A percentile compares a stretch with the other conserved stretches of the same genome.
phyloP scores from a whole-genome alignment of 1,139 yeast species.

The Pneumocystis murina region DNA sequence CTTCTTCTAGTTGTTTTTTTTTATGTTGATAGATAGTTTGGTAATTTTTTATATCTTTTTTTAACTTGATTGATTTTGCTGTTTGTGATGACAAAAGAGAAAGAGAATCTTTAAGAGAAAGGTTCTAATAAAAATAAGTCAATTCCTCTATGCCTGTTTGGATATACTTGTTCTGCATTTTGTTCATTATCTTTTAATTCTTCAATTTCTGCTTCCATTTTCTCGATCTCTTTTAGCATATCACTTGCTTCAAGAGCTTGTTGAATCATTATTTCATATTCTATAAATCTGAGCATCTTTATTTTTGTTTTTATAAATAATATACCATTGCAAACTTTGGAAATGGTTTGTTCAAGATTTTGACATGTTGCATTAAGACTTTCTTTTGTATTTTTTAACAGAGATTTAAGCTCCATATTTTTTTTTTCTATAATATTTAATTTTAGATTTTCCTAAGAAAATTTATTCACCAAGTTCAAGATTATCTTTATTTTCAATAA shows the following conservation, averaged over 20 bases:
- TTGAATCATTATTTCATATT: slow-evolving; percentile 16
- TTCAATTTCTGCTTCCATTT: slow-evolving; percentile 19
- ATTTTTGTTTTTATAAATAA: not conserved
- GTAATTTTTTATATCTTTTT: slow-evolving; percentile 6
- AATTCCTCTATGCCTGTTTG: slow-evolving; percentile 14
- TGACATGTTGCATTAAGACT: not conserved
- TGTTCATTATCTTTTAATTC: slow-evolving; percentile 19
- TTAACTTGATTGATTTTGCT: slow-evolving; percentile 5
- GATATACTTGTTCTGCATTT: slow-evolving; percentile 31
- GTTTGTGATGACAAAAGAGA: slow-evolving; percentile 3
- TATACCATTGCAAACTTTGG: not conserved
- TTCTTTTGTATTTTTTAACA: not conserved
- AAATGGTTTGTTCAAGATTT: not conserved
- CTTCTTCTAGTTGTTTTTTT: slow-evolving; percentile 26
- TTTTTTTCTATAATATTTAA: not conserved
- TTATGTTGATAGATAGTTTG: slow-evolving; percentile 2
- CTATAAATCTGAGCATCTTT: not conserved
- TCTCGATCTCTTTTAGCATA: slow-evolving; percentile 18
- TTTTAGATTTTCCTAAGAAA: not conserved
- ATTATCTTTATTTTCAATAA: slow-evolving; percentile 6
- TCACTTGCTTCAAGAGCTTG: slow-evolving; percentile 16
- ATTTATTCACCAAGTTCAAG: slow-evolving; percentile 1
- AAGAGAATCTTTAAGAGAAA: slow-evolving; percentile 9
- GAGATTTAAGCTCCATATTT: not conserved
- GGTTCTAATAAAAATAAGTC: slow-evolving; percentile 23